Conservation (phyloP, 2,329 filamentous ascomycete species). For the Epichloe typhina region DNA sequence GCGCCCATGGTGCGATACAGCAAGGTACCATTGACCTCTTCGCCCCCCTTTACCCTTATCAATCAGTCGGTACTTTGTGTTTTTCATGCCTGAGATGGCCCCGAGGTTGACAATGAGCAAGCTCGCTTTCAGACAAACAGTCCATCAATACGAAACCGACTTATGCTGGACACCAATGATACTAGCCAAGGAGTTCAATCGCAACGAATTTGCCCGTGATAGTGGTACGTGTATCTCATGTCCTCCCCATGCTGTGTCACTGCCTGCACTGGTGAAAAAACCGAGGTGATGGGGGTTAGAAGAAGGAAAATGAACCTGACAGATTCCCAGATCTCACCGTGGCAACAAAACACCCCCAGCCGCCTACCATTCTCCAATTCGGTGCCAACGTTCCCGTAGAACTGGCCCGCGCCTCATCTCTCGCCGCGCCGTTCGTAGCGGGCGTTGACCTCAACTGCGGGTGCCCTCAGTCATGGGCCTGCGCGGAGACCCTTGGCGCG, state of each 20-base stretch:
- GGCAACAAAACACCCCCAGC: slow-evolving; percentile 36
- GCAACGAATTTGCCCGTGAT: slow-evolving; percentile 44
- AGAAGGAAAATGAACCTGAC: not conserved
- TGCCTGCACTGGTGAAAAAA: too few relatives aligned
- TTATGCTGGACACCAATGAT: slow-evolving; percentile 63
- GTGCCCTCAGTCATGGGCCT: slow-evolving; percentile 61
- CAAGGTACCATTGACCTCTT: slow-evolving; percentile 29
- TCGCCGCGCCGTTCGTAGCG: slow-evolving; percentile 47
- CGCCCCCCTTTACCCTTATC: not conserved
- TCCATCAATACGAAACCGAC: slow-evolving; percentile 50
- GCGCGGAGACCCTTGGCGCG: slow-evolving; percentile 53
- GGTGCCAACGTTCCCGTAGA: slow-evolving; percentile 49
- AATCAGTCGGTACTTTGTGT: not conserved
- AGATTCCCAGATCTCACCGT: slow-evolving; percentile 43
- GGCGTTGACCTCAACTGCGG: slow-evolving; percentile 62
- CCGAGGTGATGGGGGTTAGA: too few relatives aligned
- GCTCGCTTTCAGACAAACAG: slow-evolving; percentile 57
- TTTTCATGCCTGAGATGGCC: not conserved
- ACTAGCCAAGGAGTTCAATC: slow-evolving; percentile 55
- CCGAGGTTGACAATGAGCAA: slow-evolving; percentile 17
- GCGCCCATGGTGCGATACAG: slow-evolving; percentile 59
- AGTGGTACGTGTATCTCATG: slow-evolving; percentile 30
- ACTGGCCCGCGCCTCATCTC: slow-evolving; percentile 46
- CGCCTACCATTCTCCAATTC: slow-evolving; percentile 54
- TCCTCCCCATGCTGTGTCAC: too few relatives aligned